Evolutionary conservation across 305 asterid genomes (phyloP), one percentile per base, ranked within the genome.

Genomic region (Nicotiana rustica): DNA sequence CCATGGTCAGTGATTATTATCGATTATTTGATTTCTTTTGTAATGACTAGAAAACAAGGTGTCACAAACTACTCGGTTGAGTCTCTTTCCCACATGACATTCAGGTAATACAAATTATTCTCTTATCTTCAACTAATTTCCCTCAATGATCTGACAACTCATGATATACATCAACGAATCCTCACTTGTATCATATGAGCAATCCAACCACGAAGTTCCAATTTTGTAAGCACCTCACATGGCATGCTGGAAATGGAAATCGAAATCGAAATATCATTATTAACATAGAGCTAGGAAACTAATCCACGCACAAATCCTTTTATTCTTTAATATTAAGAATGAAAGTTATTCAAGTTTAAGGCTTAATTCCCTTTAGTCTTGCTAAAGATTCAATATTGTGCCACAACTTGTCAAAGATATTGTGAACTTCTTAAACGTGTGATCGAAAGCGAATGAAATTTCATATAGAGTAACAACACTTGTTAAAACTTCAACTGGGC

Each of bases 141-240:
- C 4, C 25, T 49, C 41, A 73, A 47, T 47, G 14, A 41, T 25
- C 14, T 75, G 79, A 75, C 79, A 75, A 75, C 79, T 52, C 79
- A 49, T 29, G 41, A 52, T 52, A 52, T 75, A 17, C 47, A 25
- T 49, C 1, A 49, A 25, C 21, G 10, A 21, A 71, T 71, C 79
- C 79, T 52, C 25, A 52, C 15, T 38, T 49, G 2, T 41, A 41
- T 13, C 64, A 14, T 49, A 14, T 49, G 47, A 15, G 29, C 25
- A 52, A 52, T 49, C 38, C 57, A 52, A 25, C 29, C 44, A 75
- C 44, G 3, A 35, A 67, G 19, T 67, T 52, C 29, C 79, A 75
- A 15, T 3, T 52, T 25, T 75, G 17, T 49, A 75, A 49, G 79
- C 79, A 75, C 44, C 25, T 52, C 79, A 52, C 79, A 75, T 75